phyloP scores from a whole-genome alignment of 208 protist genomes.

The Acanthamoeba triangularis region DNA sequence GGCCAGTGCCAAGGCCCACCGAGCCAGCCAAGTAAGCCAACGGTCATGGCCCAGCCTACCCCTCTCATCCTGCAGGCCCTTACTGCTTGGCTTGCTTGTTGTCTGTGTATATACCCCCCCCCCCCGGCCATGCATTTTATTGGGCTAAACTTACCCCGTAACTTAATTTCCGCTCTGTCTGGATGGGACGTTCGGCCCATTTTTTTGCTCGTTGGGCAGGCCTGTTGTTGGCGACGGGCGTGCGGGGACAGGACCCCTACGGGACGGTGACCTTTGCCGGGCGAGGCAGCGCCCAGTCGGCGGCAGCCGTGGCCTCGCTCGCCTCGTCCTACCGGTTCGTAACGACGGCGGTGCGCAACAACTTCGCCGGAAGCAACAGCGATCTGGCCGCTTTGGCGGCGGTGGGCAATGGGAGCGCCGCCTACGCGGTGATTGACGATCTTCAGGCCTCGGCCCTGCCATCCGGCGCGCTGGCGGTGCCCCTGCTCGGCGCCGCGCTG shows the following conservation, averaged over 20 bases:
- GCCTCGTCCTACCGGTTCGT: not conserved
- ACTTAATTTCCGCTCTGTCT: too few relatives aligned
- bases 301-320: not conserved
- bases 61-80: too few relatives aligned
- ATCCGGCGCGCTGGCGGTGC: not conserved
- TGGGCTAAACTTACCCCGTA: too few relatives aligned
- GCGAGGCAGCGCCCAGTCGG: not conserved
- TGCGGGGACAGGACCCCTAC: not conserved
- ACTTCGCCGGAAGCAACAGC: not conserved
- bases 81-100: too few relatives aligned
- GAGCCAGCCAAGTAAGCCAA: too few relatives aligned
- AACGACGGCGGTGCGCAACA: slow-evolving; percentile 1
- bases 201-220: too few relatives aligned
- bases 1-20: too few relatives aligned
- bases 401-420: not conserved
- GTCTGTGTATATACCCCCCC: too few relatives aligned
- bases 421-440: slow-evolving; percentile 11
- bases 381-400: not conserved
- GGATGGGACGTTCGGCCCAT: too few relatives aligned
- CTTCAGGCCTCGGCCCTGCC: not conserved
- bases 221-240: not conserved
- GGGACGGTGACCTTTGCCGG: not conserved
- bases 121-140: too few relatives aligned
- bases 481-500: not conserved
- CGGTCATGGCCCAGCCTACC: too few relatives aligned